phyloP scores from a whole-genome alignment of 2,329 filamentous ascomycete genomes.

The Neonectria hederae region DNA sequence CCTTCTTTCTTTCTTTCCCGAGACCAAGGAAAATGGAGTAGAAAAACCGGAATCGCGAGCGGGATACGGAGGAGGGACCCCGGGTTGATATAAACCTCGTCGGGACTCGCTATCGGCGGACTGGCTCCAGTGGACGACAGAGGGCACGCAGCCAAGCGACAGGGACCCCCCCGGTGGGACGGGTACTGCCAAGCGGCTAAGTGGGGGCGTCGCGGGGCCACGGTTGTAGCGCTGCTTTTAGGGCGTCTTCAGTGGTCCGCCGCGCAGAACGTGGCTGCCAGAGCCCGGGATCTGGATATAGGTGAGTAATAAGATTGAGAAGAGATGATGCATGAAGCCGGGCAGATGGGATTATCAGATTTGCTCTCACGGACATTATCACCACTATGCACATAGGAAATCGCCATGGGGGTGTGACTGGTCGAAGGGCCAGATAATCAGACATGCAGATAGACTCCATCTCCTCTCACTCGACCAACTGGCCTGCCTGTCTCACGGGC shows the following conservation, averaged over 20 bases:
- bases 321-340: not conserved
- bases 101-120: constrained; percentile 21
- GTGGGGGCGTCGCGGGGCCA: constrained; percentile 32
- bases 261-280: not conserved
- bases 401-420: not conserved
- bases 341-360: not conserved
- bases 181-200: constrained; percentile 35
- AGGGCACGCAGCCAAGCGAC: constrained; percentile 1
- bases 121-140: not conserved
- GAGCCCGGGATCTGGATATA: not conserved
- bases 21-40: not conserved
- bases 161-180: constrained; percentile 13
- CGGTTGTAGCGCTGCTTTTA: constrained; percentile 30
- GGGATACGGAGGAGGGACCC: constrained; percentile 5
- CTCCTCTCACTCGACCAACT: too few species aligned
- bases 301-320: not conserved
- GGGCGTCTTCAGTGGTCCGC: constrained; percentile 9
- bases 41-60: not conserved
- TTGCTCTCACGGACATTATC: too few species aligned
- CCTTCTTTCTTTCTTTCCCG: not conserved
- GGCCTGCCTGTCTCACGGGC: not conserved
- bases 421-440: not conserved
- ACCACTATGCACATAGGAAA: not conserved
- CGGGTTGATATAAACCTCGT: constrained; percentile 21
- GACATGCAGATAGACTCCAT: not conserved